phyloP scores from a whole-genome alignment of 2,329 filamentous ascomycete genomes.

The Stylonectria norvegica region DNA sequence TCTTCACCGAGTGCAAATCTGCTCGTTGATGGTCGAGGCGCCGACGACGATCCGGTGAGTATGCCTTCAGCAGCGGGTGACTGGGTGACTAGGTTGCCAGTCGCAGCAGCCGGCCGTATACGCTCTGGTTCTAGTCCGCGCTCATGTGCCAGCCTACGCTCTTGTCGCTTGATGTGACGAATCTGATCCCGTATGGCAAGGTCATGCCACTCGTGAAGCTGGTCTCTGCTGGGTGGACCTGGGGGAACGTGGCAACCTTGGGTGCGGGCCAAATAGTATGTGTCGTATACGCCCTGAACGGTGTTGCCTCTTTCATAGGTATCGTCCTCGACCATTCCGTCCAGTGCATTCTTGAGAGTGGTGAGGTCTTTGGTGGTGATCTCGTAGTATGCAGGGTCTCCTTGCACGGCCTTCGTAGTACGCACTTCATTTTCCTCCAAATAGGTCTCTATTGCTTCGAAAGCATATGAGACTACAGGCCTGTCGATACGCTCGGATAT shows the following conservation, averaged over 20 bases:
- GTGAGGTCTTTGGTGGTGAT: not conserved
- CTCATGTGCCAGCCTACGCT: too few species aligned
- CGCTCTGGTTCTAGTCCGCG: too few species aligned
- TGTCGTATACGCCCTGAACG: not conserved
- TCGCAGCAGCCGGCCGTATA: too few species aligned
- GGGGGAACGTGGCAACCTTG: too few species aligned
- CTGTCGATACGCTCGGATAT: not conserved
- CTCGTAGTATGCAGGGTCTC: not conserved
- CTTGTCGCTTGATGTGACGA: not conserved
- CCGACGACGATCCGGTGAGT: too few species aligned
- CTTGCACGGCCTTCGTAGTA: not conserved
- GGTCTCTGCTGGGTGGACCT: too few species aligned
- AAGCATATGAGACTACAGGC: not conserved
- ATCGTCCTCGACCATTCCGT: not conserved
- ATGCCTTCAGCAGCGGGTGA: too few species aligned
- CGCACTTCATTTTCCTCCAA: not conserved
- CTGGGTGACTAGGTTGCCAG: too few species aligned
- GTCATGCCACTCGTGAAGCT: not conserved
- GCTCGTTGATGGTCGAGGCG: too few species aligned
- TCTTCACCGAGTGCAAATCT: too few species aligned
- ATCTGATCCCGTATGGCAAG: not conserved
- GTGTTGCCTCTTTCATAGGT: not conserved
- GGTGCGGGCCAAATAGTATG: too few species aligned
- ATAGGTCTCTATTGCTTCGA: not conserved
- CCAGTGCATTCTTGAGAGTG: not conserved